These are phyloP conservation scores for Dendrobium officinale DNA, from an alignment of 106 monocot species.

Conservation along the genomic window DNA sequence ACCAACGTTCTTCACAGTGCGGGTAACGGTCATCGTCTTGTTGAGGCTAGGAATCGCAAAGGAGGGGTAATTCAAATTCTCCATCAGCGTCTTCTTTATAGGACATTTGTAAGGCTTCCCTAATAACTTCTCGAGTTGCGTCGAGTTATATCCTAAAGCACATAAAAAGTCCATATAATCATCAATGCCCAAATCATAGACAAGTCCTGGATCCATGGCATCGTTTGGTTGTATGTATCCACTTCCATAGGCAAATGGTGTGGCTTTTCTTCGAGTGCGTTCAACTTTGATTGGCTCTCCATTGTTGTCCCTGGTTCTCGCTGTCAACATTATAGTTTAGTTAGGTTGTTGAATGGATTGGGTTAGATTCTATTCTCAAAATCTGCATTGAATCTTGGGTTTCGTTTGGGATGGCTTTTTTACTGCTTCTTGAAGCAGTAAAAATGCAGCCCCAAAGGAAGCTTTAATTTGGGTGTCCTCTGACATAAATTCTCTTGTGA, in stretches of 20 bases:
- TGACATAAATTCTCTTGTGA: too few species aligned
- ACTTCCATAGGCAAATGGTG: slow-evolving; percentile 59
- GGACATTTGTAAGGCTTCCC: slow-evolving; percentile 29
- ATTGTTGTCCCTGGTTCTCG: slow-evolving; percentile 18
- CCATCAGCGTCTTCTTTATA: slow-evolving; percentile 17
- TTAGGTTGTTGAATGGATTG: too few species aligned
- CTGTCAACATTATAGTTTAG: slow-evolving; percentile 19
- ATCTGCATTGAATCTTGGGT: too few species aligned
- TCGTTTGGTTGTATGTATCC: slow-evolving; percentile 54
- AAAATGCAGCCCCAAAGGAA: too few species aligned
- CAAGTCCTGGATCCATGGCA: slow-evolving; percentile 58
- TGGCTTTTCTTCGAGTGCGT: slow-evolving; percentile 22
- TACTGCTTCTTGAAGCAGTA: too few species aligned
- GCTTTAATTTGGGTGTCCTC: too few species aligned
- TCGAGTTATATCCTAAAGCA: slow-evolving; percentile 27
- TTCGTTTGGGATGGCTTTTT: too few species aligned
- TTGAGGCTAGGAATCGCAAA: slow-evolving; percentile 30
- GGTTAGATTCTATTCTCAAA: too few species aligned
- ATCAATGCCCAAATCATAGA: slow-evolving; percentile 61
- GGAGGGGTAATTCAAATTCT: slow-evolving; percentile 71
- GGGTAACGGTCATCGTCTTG: slow-evolving; percentile 23
- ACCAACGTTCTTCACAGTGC: slow-evolving; percentile 64
- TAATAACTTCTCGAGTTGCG: background rate
- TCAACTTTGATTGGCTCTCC: slow-evolving; percentile 38
- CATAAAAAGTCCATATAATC: slow-evolving; percentile 76